Conservation (phyloP, 1,139 yeast genomes). For the Lodderomyces parapsilosis region DNA sequence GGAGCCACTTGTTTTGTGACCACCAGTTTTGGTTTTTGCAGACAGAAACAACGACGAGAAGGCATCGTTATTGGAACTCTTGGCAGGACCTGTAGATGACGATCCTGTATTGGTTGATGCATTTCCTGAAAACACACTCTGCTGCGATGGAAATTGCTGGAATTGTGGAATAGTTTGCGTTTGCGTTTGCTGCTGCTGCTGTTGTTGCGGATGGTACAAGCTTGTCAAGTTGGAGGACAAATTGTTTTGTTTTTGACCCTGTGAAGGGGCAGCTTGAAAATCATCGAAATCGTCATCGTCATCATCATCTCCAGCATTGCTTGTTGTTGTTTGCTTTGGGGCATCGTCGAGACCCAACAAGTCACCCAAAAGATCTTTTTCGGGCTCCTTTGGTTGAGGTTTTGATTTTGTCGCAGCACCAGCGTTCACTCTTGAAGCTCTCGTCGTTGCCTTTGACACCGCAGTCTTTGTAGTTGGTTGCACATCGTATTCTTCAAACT, state of each 20-base stretch:
- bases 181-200: constrained; percentile 17
- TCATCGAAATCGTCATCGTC: constrained; percentile 94
- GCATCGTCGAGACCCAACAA: constrained; percentile 52
- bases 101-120: constrained; percentile 3
- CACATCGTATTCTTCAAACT: constrained; percentile 73
- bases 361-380: constrained; percentile 52
- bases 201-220: constrained; percentile 28
- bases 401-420: constrained; percentile 18
- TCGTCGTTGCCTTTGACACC: constrained; percentile 40
- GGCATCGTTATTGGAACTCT: constrained; percentile 57
- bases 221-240: constrained; percentile 39
- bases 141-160: constrained; percentile 15
- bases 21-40: constrained; percentile 52
- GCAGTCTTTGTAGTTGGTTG: constrained; percentile 22
- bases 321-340: constrained; percentile 7
- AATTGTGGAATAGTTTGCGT: constrained; percentile 15
- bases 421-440: constrained; percentile 44
- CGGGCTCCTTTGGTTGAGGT: constrained; percentile 15
- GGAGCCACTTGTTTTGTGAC: constrained; percentile 14
- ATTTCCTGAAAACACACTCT: constrained; percentile 3
- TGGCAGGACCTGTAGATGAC: constrained; percentile 28
- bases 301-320: constrained; percentile 32
- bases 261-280: constrained; percentile 77
- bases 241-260: constrained; percentile 24
- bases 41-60: constrained; percentile 78